Evolutionary conservation across 352 stramenopile genomes (phyloP), one percentile per base, ranked within the genome.

Genomic region (Globisporangium alternatum): DNA sequence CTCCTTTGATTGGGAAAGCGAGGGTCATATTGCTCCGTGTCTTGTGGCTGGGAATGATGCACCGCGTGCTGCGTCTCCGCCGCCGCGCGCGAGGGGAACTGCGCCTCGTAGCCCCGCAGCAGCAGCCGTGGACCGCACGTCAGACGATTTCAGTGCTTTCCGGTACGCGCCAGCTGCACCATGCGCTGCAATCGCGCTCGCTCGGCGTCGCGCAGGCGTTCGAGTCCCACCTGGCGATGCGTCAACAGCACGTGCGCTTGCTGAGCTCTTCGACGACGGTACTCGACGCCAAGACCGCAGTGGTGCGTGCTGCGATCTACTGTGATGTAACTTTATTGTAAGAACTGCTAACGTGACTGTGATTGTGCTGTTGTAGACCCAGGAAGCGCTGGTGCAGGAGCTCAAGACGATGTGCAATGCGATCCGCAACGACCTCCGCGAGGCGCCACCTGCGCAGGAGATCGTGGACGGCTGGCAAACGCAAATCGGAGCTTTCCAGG

Each of bases 371-470:
- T 5, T 28, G 22, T 28, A 64, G 56, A 68, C 39, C 55, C 56
- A 77, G 37, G 65, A 55, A 6, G 62, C 76, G 17, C 48, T 76
- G 17, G 72, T 88, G 39, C 47, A 56, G 44, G 35, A 77, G 45
- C 67, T 91, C 12, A 80, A 79, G n/a, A 56, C 69, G 41, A 77
- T 86, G 35, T 89, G 80, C 62, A 84, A 85, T 51, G 61, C 59
- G 51, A 64, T 91, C 6, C 81, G 72, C 60, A 70, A 76, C 21
- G 78, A 91, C 52, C 68, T 79, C n/a, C 69, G 71, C 45, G 72
- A 63, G 19, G 67, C 74, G 21, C 57, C 75, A 10, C 7, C 67
- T 0, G 61, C 48, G 0, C 49, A 71, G 0, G 63, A 81, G 45
- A 56, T 75, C 37, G 48, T 89, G 13, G 31, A 57, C 41, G 47